phyloP scores from a whole-genome alignment of 116 monocot genomes.

The Posidonia oceanica region DNA sequence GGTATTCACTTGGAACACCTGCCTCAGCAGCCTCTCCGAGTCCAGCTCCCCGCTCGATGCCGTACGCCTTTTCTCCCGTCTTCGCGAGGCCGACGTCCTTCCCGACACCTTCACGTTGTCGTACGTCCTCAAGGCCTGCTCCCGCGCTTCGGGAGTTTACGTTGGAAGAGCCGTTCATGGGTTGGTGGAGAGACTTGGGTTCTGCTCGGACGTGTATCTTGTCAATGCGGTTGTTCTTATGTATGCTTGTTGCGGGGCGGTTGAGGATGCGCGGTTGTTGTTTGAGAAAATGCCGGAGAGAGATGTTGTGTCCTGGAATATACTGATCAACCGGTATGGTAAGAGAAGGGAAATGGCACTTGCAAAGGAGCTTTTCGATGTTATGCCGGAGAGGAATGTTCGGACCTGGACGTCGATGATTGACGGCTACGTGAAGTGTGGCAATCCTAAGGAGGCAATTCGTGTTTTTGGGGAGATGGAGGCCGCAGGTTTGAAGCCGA shows the following conservation, averaged over 20 bases:
- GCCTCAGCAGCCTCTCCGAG: slow-evolving; percentile 20
- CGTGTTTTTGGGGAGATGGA: slow-evolving; percentile 30
- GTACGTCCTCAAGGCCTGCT: slow-evolving; percentile 33
- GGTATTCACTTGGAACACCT: slow-evolving; percentile 28
- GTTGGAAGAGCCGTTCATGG: slow-evolving; percentile 20
- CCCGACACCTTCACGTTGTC: slow-evolving; percentile 33
- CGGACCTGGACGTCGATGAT: slow-evolving; percentile 46
- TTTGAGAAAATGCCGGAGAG: slow-evolving; percentile 39
- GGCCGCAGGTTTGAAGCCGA: slow-evolving; percentile 13
- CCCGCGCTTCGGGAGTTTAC: background rate
- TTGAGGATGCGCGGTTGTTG: slow-evolving; percentile 16
- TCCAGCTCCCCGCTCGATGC: slow-evolving; percentile 17
- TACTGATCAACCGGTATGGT: slow-evolving; percentile 21
- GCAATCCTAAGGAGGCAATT: slow-evolving; percentile 26
- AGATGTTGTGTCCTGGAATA: slow-evolving; percentile 44
- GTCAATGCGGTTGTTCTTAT: slow-evolving; percentile 25
- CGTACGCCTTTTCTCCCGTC: slow-evolving; percentile 28
- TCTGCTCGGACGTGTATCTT: slow-evolving; percentile 20
- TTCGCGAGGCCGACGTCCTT: slow-evolving; percentile 10
- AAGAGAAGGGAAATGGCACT: slow-evolving; percentile 24
- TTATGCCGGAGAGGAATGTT: slow-evolving; percentile 32
- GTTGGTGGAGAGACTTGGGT: slow-evolving; percentile 21
- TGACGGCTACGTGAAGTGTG: slow-evolving; percentile 28
- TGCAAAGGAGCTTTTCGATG: slow-evolving; percentile 25
- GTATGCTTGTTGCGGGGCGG: slow-evolving; percentile 18